These are phyloP conservation scores for Penicillium sp. DNA, from an alignment of 2,329 filamentous ascomycete genomes.

Conservation along the genomic window DNA sequence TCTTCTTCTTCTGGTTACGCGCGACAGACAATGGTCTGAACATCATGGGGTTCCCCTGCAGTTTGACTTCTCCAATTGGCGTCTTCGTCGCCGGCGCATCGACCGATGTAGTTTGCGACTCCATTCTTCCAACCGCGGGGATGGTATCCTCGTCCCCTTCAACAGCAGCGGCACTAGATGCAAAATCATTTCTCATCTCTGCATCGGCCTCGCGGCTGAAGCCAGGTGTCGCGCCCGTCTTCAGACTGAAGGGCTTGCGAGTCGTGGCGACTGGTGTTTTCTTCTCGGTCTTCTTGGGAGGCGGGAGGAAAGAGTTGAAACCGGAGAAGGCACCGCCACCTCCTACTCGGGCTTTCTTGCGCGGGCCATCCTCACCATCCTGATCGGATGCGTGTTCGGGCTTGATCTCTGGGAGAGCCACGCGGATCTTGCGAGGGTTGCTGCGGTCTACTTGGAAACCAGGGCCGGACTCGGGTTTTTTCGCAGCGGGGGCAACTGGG, in stretches of 20 bases:
- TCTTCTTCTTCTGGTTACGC: conserved; percentile 67
- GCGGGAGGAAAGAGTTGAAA: conserved; percentile 80
- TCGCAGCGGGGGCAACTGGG: conserved; percentile 12
- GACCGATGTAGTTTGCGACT: conserved; percentile 5
- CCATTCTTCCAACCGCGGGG: conserved; percentile 24
- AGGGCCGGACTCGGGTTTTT: conserved; percentile 46
- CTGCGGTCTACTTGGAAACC: conserved; percentile 76
- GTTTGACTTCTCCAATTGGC: conserved; percentile 40
- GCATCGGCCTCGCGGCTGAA: conserved; percentile 62
- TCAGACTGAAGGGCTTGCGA: conserved; percentile 63
- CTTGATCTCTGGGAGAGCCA: conserved; percentile 63
- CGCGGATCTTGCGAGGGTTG: conserved; percentile 76
- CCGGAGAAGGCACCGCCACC: conserved; percentile 69
- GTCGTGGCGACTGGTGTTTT: conserved; percentile 38
- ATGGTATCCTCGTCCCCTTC: conserved; percentile 30
- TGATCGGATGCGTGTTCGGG: conserved; percentile 31
- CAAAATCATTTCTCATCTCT: conserved; percentile 30
- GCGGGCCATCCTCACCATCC: conserved; percentile 50
- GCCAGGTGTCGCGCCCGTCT: conserved; percentile 75
- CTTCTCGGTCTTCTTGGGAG: conserved; percentile 58
- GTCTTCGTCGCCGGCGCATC: conserved; percentile 9
- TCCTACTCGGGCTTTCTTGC: conserved; percentile 64
- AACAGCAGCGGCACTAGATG: conserved; percentile 29
- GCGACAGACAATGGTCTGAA: conserved; percentile 85
- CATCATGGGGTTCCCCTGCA: conserved; percentile 73